Evolutionary conservation across 345 rosid species (phyloP).

Genomic region (Euclidium syriacum): DNA sequence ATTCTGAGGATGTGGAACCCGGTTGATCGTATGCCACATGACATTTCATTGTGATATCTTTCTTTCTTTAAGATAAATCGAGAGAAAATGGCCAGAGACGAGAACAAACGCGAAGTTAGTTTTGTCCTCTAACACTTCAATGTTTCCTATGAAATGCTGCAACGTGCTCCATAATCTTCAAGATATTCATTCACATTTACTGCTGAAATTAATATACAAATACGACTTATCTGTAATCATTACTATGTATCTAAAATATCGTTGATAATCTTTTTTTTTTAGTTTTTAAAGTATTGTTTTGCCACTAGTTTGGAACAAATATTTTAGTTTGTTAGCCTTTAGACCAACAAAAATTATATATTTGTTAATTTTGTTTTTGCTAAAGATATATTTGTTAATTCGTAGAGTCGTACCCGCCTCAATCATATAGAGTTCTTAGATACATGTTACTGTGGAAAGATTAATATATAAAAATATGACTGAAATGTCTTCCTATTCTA

Average conservation of each 20-base stretch:
- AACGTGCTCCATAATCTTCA: conserved; percentile 2
- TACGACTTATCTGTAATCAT: background rate
- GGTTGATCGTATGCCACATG: too few species aligned
- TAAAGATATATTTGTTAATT: background rate
- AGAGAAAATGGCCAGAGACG: background rate
- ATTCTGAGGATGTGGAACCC: too few species aligned
- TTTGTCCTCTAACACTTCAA: conserved; percentile 1
- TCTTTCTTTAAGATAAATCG: background rate
- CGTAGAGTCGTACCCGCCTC: background rate
- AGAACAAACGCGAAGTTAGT: background rate
- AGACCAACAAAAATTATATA: background rate
- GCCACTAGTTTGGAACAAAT: conserved; percentile 10
- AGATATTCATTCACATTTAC: conserved; percentile 8
- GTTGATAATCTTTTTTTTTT: background rate
- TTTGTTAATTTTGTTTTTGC: too few species aligned
- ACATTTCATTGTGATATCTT: background rate
- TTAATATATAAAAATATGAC: background rate
- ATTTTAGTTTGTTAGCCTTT: background rate
- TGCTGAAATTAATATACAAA: background rate
- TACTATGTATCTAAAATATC: background rate
- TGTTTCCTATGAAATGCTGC: background rate
- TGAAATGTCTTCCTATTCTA: background rate
- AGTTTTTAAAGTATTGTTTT: background rate
- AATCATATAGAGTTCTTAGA: conserved; percentile 1
- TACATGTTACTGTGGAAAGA: background rate